These are phyloP conservation scores for Amaranthus cruentus DNA, from an alignment of 148 eudicot species.

Conservation along the genomic window DNA sequence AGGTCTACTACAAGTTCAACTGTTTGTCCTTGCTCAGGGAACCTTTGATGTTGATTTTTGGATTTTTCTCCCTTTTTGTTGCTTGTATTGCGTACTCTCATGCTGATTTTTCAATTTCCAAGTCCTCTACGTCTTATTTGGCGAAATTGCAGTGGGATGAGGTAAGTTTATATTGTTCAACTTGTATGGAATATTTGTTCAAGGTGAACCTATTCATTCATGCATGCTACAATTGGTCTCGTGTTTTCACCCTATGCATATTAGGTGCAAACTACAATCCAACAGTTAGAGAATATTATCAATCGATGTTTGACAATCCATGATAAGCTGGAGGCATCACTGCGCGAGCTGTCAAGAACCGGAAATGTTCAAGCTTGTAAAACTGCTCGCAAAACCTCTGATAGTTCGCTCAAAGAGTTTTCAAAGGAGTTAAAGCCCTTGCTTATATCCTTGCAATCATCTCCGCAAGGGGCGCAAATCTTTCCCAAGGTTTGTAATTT, in stretches of 20 bases:
- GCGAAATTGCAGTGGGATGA: conserved; percentile 97
- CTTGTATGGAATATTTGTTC: neutral
- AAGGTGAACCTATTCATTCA: neutral
- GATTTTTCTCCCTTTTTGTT: conserved; percentile 80
- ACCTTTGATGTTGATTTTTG: conserved; percentile 85
- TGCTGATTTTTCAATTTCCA: conserved; percentile 92
- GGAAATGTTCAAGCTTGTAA: conserved; percentile 90
- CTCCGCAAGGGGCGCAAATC: conserved; percentile 67
- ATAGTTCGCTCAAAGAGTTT: conserved; percentile 68
- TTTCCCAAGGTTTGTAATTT: conserved; percentile 53
- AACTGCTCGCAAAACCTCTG: conserved; percentile 73
- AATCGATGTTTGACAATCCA: conserved; percentile 54
- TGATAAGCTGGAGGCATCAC: conserved; percentile 77
- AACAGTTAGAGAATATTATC: conserved; percentile 63
- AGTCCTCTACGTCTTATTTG: conserved; percentile 80
- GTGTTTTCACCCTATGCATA: conserved; percentile 5
- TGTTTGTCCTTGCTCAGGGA: conserved; percentile 67
- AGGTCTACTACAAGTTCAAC: conserved; percentile 94
- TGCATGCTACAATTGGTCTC: conserved; percentile 4
- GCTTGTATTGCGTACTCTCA: conserved; percentile 74
- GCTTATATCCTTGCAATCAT: conserved; percentile 68
- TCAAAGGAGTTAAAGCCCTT: conserved; percentile 80
- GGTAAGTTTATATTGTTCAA: conserved; percentile 33
- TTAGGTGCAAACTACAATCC: conserved; percentile 71
- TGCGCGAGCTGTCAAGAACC: conserved; percentile 77